Percentiles rank a stretch among this genome's conserved stretches.
Evolutionary conservation across 495 filamentous ascomycete genomes (phyloP).

Genomic region (Halenospora varia): DNA sequence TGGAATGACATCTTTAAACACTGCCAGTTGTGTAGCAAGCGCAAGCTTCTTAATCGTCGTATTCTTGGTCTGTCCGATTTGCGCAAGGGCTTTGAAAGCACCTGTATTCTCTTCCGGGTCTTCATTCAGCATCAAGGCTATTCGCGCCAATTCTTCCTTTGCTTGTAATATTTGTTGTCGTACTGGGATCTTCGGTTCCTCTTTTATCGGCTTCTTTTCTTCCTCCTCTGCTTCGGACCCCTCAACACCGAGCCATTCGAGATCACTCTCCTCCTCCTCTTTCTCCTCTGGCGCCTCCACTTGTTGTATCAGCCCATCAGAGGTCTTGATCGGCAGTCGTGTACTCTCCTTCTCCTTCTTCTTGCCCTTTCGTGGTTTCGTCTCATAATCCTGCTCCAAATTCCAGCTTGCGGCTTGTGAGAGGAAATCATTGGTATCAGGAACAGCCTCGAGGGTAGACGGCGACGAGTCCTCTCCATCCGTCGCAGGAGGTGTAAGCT

Average conservation of each 20-base stretch:
- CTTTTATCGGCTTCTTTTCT: conserved; percentile 37
- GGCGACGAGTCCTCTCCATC: conserved; percentile 34
- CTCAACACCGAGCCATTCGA: conserved; percentile 37
- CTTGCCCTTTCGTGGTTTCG: conserved; percentile 65
- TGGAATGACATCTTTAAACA: conserved; percentile 96
- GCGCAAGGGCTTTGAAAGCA: conserved; percentile 69
- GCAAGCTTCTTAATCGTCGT: conserved; percentile 76
- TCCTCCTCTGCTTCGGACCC: conserved; percentile 33
- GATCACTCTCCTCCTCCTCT: conserved; percentile 44
- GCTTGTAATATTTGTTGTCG: conserved; percentile 77
- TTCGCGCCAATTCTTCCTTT: conserved; percentile 86
- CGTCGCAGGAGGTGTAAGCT: conserved; percentile 47
- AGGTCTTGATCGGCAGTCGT: conserved; percentile 79
- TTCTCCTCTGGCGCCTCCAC: conserved; percentile 48
- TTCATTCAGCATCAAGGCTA: conserved; percentile 80
- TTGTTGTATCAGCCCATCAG: conserved; percentile 65
- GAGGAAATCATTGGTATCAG: conserved; percentile 27
- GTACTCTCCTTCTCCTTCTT: conserved; percentile 69
- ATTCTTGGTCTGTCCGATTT: conserved; percentile 66
- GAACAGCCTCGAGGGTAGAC: conserved; percentile 26
- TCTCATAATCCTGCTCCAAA: conserved; percentile 88
- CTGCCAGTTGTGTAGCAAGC: conserved; percentile 75
- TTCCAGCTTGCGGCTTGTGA: conserved; percentile 58
- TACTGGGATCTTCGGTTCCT: conserved; percentile 57
- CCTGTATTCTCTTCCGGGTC: conserved; percentile 87